phyloP scores from a whole-genome alignment of 2,329 filamentous ascomycete genomes.

The Claviceps purpurea region DNA sequence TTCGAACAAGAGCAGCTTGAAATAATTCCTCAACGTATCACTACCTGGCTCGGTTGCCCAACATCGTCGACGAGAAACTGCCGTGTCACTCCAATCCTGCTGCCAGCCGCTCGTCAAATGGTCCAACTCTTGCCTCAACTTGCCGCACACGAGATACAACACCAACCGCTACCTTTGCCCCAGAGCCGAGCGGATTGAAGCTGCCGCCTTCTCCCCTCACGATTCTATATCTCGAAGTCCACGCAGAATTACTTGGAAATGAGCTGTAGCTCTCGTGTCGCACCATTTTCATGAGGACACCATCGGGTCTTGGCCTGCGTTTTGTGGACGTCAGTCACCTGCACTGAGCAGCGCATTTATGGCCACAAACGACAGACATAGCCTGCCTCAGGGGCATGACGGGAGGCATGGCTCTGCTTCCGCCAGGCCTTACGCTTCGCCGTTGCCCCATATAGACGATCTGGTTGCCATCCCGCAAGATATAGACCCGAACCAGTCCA shows the following conservation, averaged over 20 bases:
- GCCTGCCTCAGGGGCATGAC: conserved; percentile 15
- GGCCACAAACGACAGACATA: conserved; percentile 18
- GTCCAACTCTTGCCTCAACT: not conserved
- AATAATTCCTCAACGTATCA: not conserved
- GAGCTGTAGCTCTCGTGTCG: not conserved
- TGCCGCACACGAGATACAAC: not conserved
- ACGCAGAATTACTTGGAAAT: not conserved
- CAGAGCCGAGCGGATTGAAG: not conserved
- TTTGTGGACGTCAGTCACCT: conserved; percentile 2
- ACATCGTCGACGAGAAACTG: not conserved
- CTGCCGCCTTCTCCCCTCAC: not conserved
- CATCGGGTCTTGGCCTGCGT: not conserved
- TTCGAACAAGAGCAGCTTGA: not conserved
- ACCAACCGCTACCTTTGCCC: not conserved
- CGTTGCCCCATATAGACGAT: conserved; percentile 41
- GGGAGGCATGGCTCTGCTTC: conserved; percentile 15
- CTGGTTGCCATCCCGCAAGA: conserved; percentile 32
- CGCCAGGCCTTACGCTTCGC: conserved; percentile 15
- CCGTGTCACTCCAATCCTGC: not conserved
- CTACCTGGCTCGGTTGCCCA: not conserved
- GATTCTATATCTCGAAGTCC: not conserved
- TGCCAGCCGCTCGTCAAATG: not conserved
- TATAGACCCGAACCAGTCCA: conserved; percentile 34
- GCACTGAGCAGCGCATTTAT: conserved; percentile 10
- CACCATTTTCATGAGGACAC: conserved; percentile 3